Percentiles rank a stretch among this genome's conserved stretches.
phyloP scores from a whole-genome alignment of 2,329 filamentous ascomycete species.

The Colletotrichum godetiae region DNA sequence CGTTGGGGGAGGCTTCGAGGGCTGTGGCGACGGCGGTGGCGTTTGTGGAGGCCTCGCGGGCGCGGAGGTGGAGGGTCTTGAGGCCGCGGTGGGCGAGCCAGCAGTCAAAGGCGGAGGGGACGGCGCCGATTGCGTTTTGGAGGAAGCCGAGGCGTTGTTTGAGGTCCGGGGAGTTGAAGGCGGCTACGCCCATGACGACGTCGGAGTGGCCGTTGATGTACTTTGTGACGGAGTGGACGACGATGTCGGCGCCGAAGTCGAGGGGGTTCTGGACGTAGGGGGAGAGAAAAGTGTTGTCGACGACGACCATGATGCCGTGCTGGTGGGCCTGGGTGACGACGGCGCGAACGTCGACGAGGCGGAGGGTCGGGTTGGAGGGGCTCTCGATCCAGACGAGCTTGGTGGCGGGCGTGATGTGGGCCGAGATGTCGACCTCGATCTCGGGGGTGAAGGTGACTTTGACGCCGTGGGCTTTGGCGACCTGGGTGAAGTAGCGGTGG shows the following conservation, averaged over 20 bases:
- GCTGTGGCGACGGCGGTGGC: conserved; percentile 81
- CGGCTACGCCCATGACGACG: conserved; percentile 96
- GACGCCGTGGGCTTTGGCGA: conserved; percentile 93
- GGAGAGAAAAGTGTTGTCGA: conserved; percentile 98
- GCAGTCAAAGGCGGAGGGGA: conserved; percentile 94
- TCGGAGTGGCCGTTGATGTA: conserved; percentile 99
- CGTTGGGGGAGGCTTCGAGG: conserved; percentile 82
- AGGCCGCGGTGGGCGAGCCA: conserved; percentile 98
- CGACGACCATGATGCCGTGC: conserved; percentile 93
- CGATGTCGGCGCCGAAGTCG: conserved; percentile 94
- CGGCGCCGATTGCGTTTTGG: conserved; percentile 96
- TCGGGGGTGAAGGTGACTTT: conserved; percentile 93
- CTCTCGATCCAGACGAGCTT: conserved; percentile 98
- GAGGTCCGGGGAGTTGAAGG: conserved; percentile 89
- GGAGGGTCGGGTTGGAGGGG: conserved; percentile 93
- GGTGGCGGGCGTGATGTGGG: conserved; percentile 88
- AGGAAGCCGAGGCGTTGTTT: conserved; percentile 85
- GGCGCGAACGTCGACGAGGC: conserved; percentile 90
- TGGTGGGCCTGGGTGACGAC: conserved; percentile 86
- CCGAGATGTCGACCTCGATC: conserved; percentile 88
- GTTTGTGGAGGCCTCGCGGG: conserved; percentile 85
- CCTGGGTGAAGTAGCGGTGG: conserved; percentile 98
- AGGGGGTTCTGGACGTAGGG: conserved; percentile 98
- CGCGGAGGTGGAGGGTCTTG: conserved; percentile 95
- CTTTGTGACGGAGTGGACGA: conserved; percentile 97